Base-by-base conservation (phyloP, 257 asterid species). In the Solanum commersonii region DNA sequence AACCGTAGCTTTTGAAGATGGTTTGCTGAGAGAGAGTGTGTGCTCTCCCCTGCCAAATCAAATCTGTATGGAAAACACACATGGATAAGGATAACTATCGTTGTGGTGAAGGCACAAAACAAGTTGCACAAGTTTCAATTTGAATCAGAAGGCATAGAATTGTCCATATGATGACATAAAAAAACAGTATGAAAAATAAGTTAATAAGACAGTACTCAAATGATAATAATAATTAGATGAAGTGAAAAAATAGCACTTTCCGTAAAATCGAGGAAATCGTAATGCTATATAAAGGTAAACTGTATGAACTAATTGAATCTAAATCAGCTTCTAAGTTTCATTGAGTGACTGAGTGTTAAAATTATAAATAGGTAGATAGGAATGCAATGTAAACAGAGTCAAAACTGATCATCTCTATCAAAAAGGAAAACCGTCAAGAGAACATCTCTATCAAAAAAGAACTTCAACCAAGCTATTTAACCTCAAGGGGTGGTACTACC, bases 1-100 rank as follows among this genome's bases (percentile, higher is more conserved):
- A 97, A 87, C 73, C 88, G 92, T 91, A 97, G 87, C 94, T 96
- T 96, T 95, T 97, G 99, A 86, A 97, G 98, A 88, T 97, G 99
- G 91, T 95, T 97, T 88, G 99, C 99, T 89, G 94, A 94, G 89
- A 97, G 90, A 86, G 98, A 87, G 88, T 93, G 90, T 59, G 77
- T 87, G 79, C 91, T 93, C 59, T 91, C 90, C 37, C 94, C 94
- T 10, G 94, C 91, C 88, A 97, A 91, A 42, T 90, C 92, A 88
- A 96, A 90, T 92, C 98, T 97, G 95, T 88, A 86, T 15, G 65
- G 37, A 49, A 42, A 79, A 44, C 84, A 81, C 42, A 46, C 42
- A 81, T 18, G 35, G 68, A 46, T 33, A 81, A 46, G n/a, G 85
- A 81, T 44, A 44, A 44, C 67, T 81, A 81, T 44, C 9, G 10